Evolutionary conservation across 352 stramenopile genomes (phyloP), one percentile per base, ranked within the genome.

Genomic region (Phytophthora pseudosyringae): DNA sequence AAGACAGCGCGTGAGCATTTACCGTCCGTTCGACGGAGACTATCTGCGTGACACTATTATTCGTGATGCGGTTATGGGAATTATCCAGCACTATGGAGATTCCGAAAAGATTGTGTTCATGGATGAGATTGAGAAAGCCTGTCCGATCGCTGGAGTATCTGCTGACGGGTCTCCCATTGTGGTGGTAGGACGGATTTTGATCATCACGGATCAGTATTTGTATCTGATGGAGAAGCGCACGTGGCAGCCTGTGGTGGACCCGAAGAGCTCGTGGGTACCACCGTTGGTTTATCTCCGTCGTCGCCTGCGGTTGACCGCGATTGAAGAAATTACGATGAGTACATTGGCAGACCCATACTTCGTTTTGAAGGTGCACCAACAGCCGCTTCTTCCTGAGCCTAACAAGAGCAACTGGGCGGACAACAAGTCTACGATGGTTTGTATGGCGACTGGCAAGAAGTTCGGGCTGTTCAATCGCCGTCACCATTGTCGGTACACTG

Each of bases 401-500:
- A 78, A 95, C 73, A 90, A 87, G 49, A 81, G 80, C 64, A 85
- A 96, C 59, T 96, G 88, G 88, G 65, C 84, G 29, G 88, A 95
- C 47, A 93, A 96, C 62, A 94, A 93, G 59, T 73, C 72, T 11
- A 86, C 84, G n/a, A 79, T 92, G 69, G 74, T 89, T 29, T 97
- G 90, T 58, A 94, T 94, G 80, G 75, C 76, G 9, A 96, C 89
- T 25, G 83, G 88, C 21, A 90, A 88, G 56, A 95, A 96, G 55
- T 97, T 97, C 68, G 83, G 83, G 3, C 60, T 97, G 12, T 97
- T 97, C 32, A 91, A 90, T 50, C 84, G 89, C 3, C 84, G 90
- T 11, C 90, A 97, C 58, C 90, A 97, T 54, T 97, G 90, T 40
- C 82, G 90, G 0, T 91, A 92, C 61, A 91, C 82, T 29, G 89